These are phyloP conservation scores for Stephania cephalantha DNA, from an alignment of 164 flowering plant species.

Conservation along the genomic window DNA sequence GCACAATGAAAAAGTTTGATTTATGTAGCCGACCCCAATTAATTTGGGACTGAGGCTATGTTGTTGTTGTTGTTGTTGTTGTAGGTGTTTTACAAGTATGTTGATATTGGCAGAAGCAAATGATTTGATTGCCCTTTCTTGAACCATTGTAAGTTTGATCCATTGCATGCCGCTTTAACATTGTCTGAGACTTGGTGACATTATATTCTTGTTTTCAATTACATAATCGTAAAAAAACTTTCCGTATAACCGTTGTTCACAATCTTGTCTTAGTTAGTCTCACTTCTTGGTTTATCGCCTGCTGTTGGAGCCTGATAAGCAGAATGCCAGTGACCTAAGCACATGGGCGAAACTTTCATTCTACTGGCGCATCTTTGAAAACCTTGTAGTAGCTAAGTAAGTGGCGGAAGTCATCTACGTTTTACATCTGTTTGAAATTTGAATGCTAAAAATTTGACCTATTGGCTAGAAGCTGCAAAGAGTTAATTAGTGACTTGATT, in stretches of 20 bases:
- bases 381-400: not conserved
- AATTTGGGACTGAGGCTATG: too few relatives aligned
- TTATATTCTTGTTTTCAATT: not conserved
- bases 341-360: not conserved
- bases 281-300: not conserved
- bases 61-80: too few relatives aligned
- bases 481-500: not conserved
- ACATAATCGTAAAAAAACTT: not conserved
- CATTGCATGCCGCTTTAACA: too few relatives aligned
- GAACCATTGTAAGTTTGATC: too few relatives aligned
- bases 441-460: not conserved
- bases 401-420: not conserved
- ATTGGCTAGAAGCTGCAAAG: conserved; percentile 12
- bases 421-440: not conserved
- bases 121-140: not conserved
- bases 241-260: too few relatives aligned
- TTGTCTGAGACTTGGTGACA: too few relatives aligned
- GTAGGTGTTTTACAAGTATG: not conserved
- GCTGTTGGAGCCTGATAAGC: too few relatives aligned
- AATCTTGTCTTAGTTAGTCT: not conserved
- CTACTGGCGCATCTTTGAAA: not conserved
- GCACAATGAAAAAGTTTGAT: too few relatives aligned
- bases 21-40: too few relatives aligned
- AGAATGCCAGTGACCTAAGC: not conserved
- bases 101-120: not conserved